Base-by-base conservation (phyloP, 108 stramenopile species). In the Fragilaria crotonensis region DNA sequence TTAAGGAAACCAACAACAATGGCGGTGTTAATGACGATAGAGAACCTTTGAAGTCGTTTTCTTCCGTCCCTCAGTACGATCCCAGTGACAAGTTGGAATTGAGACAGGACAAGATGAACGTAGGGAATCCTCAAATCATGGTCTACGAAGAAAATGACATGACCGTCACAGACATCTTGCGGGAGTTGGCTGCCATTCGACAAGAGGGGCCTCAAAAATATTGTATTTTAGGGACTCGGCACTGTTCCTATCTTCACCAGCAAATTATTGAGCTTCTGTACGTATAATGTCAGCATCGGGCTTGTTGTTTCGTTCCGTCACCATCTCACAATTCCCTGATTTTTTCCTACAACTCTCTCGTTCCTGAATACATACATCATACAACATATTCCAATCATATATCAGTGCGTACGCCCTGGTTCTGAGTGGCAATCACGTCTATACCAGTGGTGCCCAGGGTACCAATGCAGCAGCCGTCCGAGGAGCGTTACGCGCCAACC, bases 191-290 rank as follows among this genome's bases (percentile, higher is more conserved):
- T 32, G 89, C 84, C 32, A 96, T 96, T 57, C 93, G 94, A 64
- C 76, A 91, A 44, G 79, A 89, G 64, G 93, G 90, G 9, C 88
- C 90, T 3, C 85, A 89, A 70, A 95, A 90, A 52, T 90, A 90
- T 66, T 96, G 92, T 67, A 92, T 96, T 46, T 59, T 96, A 57
- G 95, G 95, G 31, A 96, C 95, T 7, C 78, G 95, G 30, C 95
- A 96, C 59, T 96, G 95, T 60, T 87, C 85, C 32, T 95, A 87
- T 67, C 65, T 95, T 51, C 95, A 96, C 70, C 93, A 96, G 68
- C 91, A 93, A 76, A 94, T 96, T 46, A 89, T 96, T 53, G 93
- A 94, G 76, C 70, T 96, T 46, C 72, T 96, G 75, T 87, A 62
- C 77, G 87, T 85, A 45, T 21, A 46, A 17, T 20, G 14, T 58